Base-by-base conservation (phyloP, 192 early-diverging fungal genomes). In the Phlyctochytrium bullatum region DNA sequence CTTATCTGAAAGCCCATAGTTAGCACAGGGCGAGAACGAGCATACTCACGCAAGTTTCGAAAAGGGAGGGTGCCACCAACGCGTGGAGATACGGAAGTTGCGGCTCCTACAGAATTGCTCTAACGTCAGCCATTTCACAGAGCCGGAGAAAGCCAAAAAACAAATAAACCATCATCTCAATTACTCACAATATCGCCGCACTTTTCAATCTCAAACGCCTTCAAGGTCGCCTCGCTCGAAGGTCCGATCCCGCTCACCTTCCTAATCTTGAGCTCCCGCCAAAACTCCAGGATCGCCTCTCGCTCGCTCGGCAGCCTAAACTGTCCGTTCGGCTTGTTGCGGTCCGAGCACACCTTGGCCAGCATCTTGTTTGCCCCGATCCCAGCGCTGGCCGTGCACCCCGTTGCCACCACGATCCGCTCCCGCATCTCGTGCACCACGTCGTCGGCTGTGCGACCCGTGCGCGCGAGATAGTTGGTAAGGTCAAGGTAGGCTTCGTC, bases 311-410 rank as follows among this genome's bases (percentile, higher is more conserved):
- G 64, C n/a, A 90, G 67, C 16, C 64, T 57, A 58, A 73, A 80
- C 66, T 90, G 89, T 0, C 89, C 89, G 68, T 90, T 90, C 3
- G 89, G 89, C 68, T 90, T 90, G 35, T 90, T 84, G n/a, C 83
- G 34, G 59, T 90, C 75, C 12, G 71, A 67, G 52, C 71, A 77
- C 20, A 76, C 66, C 59, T 76, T 60, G 1, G 72, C 72, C 30
- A 76, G 52, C 73, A 76, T 76, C 52, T 61, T 75, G 67, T 78
- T 78, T 17, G 60, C 61, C 32, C 60, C 69, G 25, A 78, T 69
- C 30, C 75, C 75, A 2, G 71, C 75, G 29, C 71, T 73, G 2
- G 75, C 75, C 12, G 75, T 77, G 20, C 73, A 51, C 36, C 32
- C 52, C 35, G 75, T 68, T 34, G 32, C 32, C 66, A 76, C 50